Conservation (phyloP, 352 stramenopile species). For the Globisporangium cylindrosporum region DNA sequence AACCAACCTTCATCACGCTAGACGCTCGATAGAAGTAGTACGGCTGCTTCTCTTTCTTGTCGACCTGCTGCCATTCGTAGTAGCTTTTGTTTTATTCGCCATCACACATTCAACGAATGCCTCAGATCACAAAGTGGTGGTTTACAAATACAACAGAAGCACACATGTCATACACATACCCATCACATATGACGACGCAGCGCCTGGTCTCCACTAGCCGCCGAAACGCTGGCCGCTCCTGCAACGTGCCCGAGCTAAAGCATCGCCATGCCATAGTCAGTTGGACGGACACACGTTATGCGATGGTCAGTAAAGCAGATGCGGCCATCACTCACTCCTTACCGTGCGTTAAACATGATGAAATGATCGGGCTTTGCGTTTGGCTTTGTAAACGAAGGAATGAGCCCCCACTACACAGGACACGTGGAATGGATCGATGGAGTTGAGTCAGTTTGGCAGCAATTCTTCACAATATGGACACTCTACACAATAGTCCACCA, state of each 20-base stretch:
- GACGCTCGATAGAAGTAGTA: conserved; percentile 80
- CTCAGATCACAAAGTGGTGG: background rate
- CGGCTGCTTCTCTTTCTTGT: conserved; percentile 87
- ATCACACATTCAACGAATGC: background rate
- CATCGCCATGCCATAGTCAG: too few relatives aligned
- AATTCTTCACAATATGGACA: background rate
- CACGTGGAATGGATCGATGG: background rate
- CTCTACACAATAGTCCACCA: background rate
- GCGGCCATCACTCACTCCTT: background rate
- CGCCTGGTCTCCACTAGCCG: conserved; percentile 67
- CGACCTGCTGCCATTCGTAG: conserved; percentile 90
- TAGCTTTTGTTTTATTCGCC: conserved; percentile 36
- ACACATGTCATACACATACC: conserved; percentile 23
- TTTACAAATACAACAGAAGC: background rate
- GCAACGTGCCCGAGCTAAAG: conserved; percentile 61
- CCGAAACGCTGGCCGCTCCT: conserved; percentile 69
- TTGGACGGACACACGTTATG: background rate
- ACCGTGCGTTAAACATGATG: conserved; percentile 87
- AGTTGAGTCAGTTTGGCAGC: background rate
- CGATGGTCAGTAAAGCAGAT: background rate
- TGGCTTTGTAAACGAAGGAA: conserved; percentile 83
- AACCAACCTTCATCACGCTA: conserved; percentile 46
- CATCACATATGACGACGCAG: conserved; percentile 84
- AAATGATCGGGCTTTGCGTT: conserved; percentile 77
- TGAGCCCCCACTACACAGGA: conserved; percentile 59